Base-by-base conservation (phyloP, 2,329 filamentous ascomycete species). In the Fusarium nodosum region DNA sequence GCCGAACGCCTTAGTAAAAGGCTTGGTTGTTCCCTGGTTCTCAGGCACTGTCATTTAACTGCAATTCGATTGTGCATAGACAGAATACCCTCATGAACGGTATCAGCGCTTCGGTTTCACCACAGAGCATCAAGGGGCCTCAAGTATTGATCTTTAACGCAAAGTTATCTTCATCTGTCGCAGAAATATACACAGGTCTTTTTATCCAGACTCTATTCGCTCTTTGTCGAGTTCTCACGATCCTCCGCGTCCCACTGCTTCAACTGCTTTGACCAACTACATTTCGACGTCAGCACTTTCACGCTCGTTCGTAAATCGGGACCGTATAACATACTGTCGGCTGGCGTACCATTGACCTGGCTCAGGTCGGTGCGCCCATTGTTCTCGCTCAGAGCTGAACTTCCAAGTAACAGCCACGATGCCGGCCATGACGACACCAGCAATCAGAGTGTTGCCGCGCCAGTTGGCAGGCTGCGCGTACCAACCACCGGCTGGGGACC, bases 401-500 rank as follows among this genome's bases (percentile, higher is more conserved):
- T 85, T 91, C 86, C 89, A 95, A 66, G 85, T 86, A 75, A 91
- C 81, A 51, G 86, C 90, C 61, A 87, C 85, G 71, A 97, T 86
- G 68, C 91, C 90, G 72, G 91, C 72, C 53, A 96, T 84, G 58
- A 91, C 87, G 48, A 84, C 86, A 64, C 88, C 87, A 78, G 94
- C 89, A 72, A 96, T 85, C 57, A 91, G 86, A 7, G 96, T 99
- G 85, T 99, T 99, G 76, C 85, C 83, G 81, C 92, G 96, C 96
- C 96, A 99, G 87, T 99, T 99, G 73, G 88, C 86, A 56, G 96
- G 96, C 80, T 97, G 95, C 56, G 91, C 85, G 83, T 99, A 99
- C 96, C 96, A 99, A 82, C 96, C 96, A 87, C 96, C 96, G 72
- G 95, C 87, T 67, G 96, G 96, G 78, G 96, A 98, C 96, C 96